Conservation (phyloP, 2,329 filamentous ascomycete species). For the Cladosporium colombiae region DNA sequence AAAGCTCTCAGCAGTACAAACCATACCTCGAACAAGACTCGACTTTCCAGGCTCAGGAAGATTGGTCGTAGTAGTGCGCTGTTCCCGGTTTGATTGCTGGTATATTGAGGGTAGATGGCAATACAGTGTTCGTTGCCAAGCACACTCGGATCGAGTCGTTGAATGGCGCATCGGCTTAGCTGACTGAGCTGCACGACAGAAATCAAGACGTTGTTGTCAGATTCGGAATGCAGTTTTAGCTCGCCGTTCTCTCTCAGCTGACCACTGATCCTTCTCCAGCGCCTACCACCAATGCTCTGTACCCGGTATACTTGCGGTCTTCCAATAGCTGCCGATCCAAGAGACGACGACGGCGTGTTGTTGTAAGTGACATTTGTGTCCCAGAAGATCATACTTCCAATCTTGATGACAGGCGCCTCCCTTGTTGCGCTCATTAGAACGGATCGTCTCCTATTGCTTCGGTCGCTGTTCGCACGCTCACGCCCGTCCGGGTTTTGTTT, state of each 20-base stretch:
- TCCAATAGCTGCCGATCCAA: constrained; percentile 24
- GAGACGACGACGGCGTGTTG: constrained; percentile 36
- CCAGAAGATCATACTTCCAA: constrained; percentile 72
- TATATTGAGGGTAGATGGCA: constrained; percentile 92
- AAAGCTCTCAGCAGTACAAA: constrained; percentile 89
- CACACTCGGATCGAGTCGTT: constrained; percentile 86
- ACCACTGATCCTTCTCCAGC: constrained; percentile 88
- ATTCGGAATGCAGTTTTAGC: constrained; percentile 85
- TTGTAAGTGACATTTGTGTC: constrained; percentile 64
- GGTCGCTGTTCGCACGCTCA: constrained; percentile 32
- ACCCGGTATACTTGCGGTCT: constrained; percentile 56
- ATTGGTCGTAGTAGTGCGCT: constrained; percentile 82
- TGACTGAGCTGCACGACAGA: constrained; percentile 85
- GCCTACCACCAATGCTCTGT: constrained; percentile 58
- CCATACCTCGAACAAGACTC: constrained; percentile 96
- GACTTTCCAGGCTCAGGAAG: constrained; percentile 82
- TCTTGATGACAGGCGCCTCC: constrained; percentile 86
- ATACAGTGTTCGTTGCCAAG: constrained; percentile 92
- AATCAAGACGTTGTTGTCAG: constrained; percentile 75
- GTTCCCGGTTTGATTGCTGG: constrained; percentile 65
- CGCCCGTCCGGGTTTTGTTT: constrained; percentile 17
- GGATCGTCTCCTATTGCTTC: constrained; percentile 45
- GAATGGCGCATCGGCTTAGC: constrained; percentile 84
- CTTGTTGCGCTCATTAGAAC: constrained; percentile 56
- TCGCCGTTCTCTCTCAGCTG: constrained; percentile 94